A percentile compares a stretch with the other conserved stretches of the same genome.
These are phyloP conservation scores for Henckelia pumila DNA, from an alignment of 257 asterid species.

Conservation along the genomic window DNA sequence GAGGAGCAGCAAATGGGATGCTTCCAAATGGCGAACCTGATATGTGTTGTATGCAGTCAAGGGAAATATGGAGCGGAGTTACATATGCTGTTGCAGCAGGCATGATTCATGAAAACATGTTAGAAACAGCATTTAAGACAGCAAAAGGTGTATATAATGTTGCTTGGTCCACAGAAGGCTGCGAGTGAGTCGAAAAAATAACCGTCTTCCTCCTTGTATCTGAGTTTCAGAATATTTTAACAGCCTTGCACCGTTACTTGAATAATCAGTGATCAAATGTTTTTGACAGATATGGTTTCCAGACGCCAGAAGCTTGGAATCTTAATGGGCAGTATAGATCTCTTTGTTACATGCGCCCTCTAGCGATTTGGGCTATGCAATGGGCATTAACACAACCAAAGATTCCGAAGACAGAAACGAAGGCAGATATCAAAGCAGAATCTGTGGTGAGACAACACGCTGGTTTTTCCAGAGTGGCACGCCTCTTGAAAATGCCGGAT, in stretches of 20 bases:
- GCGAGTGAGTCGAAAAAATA: constrained; percentile 56
- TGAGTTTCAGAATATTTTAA: neutral
- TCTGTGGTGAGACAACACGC: constrained; percentile 60
- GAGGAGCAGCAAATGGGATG: constrained; percentile 95
- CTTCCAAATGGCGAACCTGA: constrained; percentile 85
- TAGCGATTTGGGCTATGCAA: constrained; percentile 98
- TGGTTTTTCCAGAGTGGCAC: constrained; percentile 78
- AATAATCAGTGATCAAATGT: neutral
- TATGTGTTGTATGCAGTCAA: constrained; percentile 69
- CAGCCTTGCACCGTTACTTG: neutral
- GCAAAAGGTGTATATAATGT: constrained; percentile 78
- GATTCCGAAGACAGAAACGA: constrained; percentile 37
- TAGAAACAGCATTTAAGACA: constrained; percentile 76
- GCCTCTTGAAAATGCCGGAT: constrained; percentile 58
- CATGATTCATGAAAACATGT: constrained; percentile 85
- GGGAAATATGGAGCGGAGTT: constrained; percentile 94
- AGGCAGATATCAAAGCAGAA: constrained; percentile 50
- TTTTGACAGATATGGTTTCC: constrained; percentile 69
- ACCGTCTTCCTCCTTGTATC: neutral
- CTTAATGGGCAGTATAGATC: constrained; percentile 72
- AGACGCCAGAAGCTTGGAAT: constrained; percentile 89
- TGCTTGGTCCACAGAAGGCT: constrained; percentile 79
- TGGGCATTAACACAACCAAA: constrained; percentile 73
- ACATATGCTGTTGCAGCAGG: constrained; percentile 93
- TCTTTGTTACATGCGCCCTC: constrained; percentile 83